phyloP scores from a whole-genome alignment of 1,284 basidiomycete genomes.

The Leccinum huronense region DNA sequence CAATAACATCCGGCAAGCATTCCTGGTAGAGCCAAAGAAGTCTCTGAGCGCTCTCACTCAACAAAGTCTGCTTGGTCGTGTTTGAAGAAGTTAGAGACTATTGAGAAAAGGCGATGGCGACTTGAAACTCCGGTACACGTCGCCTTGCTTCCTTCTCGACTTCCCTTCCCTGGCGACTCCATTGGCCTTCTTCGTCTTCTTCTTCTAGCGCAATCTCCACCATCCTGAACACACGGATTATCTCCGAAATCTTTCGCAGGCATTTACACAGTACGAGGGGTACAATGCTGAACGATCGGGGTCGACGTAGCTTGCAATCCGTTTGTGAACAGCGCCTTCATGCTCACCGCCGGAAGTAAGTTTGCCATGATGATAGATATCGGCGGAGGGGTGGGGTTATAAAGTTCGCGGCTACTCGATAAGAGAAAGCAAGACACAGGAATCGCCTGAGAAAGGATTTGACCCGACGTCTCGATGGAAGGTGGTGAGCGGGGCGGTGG shows the following conservation, averaged over 20 bases:
- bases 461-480: constrained; percentile 56
- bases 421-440: constrained; percentile 66
- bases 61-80: constrained; percentile 47
- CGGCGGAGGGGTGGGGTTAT: constrained; percentile 71
- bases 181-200: constrained; percentile 62
- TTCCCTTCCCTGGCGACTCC: constrained; percentile 61
- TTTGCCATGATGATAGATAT: constrained; percentile 70
- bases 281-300: constrained; percentile 77
- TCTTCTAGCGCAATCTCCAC: constrained; percentile 63
- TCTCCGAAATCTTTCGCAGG: constrained; percentile 64
- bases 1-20: constrained; percentile 69
- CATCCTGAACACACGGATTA: constrained; percentile 49
- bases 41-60: constrained; percentile 77
- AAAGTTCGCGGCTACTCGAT: constrained; percentile 38
- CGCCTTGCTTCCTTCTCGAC: constrained; percentile 73
- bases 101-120: constrained; percentile 77
- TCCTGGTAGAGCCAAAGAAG: constrained; percentile 83
- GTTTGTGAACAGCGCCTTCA: constrained; percentile 73
- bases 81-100: constrained; percentile 32
- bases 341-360: constrained; percentile 66
- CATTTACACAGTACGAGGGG: constrained; percentile 73
- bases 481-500: constrained; percentile 43
- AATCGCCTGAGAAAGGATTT: constrained; percentile 72
- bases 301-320: constrained; percentile 69
- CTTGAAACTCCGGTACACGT: constrained; percentile 81